Base-by-base conservation (phyloP, 331 rosid genomes). In the Stylosanthes scabra region DNA sequence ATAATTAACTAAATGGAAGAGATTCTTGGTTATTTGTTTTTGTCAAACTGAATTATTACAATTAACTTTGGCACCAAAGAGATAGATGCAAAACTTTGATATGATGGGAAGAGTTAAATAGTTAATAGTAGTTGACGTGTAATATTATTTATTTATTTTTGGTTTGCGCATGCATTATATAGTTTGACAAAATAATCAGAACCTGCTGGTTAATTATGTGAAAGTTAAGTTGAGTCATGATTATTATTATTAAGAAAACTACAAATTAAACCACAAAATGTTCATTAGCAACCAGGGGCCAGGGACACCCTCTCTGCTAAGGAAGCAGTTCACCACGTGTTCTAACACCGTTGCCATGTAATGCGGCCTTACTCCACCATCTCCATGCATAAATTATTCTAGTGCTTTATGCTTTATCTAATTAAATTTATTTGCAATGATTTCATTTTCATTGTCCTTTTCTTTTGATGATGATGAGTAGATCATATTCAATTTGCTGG, bases 81-180 rank as follows among this genome's bases (percentile, higher is more conserved):
- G 25, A 20, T 20, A 20, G 25, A 20, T 20, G 46, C 75, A 52
- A 70, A 46, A 31, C 25, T 20, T 57, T 14, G 16, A 57, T 70
- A 52, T 70, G 59, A 79, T 83, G 75, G 29, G 12, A 83, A n/a
- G n/a, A 74, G 54, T 20, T 20, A 20, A n/a, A n/a, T n/a, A 20
- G 25, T 20, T 20, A 64, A 20, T 13, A 83, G 65, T 34, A 31
- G 4, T 79, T 62, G 76, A 72, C 11, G 59, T 5, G 14, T 49
- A 14, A 15, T 6, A 4, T 49, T 46, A 9, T 46, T 46, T 46
- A 9, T 27, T 62, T n/a, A n/a, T n/a, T 63, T 61, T 28, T 5
- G 59, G 73, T 45, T 56, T 44, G 40, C 50, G 40, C 59, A 63
- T 55, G 71, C 37, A 70, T 46, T 59, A 20, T 3, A 31, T 31